Conservation (phyloP, 2,329 filamentous ascomycete genomes). For the Aspergillus bombycis region DNA sequence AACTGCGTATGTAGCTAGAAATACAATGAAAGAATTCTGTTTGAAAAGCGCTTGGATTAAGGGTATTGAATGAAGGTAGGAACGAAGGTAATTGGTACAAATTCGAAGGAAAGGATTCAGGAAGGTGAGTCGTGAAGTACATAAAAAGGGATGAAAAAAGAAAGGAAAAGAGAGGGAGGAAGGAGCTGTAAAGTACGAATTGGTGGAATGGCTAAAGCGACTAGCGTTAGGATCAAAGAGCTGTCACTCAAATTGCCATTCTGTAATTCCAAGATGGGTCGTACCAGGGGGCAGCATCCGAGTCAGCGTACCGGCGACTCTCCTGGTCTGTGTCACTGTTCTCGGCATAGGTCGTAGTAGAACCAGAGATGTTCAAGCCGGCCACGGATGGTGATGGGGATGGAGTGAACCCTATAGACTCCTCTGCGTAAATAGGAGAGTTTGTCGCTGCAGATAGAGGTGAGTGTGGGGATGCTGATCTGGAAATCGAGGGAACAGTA, state of each 20-base stretch:
- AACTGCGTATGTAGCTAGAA: not conserved
- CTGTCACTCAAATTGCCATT: constrained; percentile 6
- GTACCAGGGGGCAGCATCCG: constrained; percentile 15
- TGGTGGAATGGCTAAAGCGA: too few species aligned
- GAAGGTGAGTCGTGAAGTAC: not conserved
- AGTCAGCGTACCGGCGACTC: constrained; percentile 9
- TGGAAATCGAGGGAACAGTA: not conserved
- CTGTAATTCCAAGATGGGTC: constrained; percentile 24
- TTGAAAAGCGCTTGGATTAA: too few species aligned
- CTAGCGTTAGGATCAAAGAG: not conserved
- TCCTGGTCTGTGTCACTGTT: constrained; percentile 23
- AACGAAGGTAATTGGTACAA: not conserved
- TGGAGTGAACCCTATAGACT: constrained; percentile 3
- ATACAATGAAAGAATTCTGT: not conserved
- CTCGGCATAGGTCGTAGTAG: constrained; percentile 5
- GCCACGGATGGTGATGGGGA: constrained; percentile 12
- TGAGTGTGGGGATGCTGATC: constrained; percentile 1
- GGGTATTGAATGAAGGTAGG: not conserved
- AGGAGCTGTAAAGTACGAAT: not conserved
- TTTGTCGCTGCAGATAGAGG: not conserved
- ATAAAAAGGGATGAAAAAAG: not conserved
- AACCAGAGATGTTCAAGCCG: constrained; percentile 16
- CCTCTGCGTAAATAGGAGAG: not conserved
- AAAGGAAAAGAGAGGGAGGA: not conserved
- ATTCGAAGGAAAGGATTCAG: not conserved